A percentile compares a stretch with the other conserved stretches of the same genome.
Evolutionary conservation across 1,139 yeast genomes (phyloP).

Genomic region (Kodamaea plutei): DNA sequence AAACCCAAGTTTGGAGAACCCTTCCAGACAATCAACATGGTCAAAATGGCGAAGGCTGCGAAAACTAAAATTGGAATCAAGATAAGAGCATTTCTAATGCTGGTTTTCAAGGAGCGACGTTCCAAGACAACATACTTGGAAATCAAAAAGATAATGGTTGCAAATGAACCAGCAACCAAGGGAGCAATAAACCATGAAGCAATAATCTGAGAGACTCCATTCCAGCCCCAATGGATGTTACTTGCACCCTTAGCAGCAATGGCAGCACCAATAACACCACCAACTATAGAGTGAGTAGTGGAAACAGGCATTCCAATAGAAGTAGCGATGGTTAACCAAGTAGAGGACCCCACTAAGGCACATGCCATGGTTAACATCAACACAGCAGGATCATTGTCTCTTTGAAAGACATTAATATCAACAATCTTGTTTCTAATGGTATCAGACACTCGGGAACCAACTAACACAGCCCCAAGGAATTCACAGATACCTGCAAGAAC

Average conservation of each 20-base stretch:
- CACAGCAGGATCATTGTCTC: conserved; percentile 63
- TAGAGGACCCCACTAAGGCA: conserved; percentile 72
- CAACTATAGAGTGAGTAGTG: conserved; percentile 76
- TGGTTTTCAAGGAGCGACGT: conserved; percentile 39
- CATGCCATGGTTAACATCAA: conserved; percentile 73
- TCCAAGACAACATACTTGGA: conserved; percentile 63
- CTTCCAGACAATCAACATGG: conserved; percentile 63
- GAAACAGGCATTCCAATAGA: conserved; percentile 70
- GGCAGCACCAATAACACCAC: conserved; percentile 72
- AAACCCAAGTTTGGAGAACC: conserved; percentile 67
- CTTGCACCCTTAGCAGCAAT: conserved; percentile 64
- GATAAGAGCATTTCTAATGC: conserved; percentile 51
- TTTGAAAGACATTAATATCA: conserved; percentile 44
- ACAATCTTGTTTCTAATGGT: conserved; percentile 64
- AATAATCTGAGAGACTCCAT: conserved; percentile 64
- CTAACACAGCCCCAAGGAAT: conserved; percentile 70
- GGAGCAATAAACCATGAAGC: conserved; percentile 87
- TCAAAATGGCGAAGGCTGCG: conserved; percentile 56
- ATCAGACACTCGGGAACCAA: conserved; percentile 67
- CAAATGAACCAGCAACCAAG: conserved; percentile 61
- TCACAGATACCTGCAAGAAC: conserved; percentile 64
- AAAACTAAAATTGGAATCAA: conserved; percentile 62
- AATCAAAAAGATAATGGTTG: conserved; percentile 53
- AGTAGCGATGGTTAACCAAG: conserved; percentile 70
- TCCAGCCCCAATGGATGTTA: conserved; percentile 72